Evolutionary conservation across 2,329 filamentous ascomycete genomes (phyloP), one percentile per base, ranked within the genome.

Genomic region (Neopestalotiopsis rosae): DNA sequence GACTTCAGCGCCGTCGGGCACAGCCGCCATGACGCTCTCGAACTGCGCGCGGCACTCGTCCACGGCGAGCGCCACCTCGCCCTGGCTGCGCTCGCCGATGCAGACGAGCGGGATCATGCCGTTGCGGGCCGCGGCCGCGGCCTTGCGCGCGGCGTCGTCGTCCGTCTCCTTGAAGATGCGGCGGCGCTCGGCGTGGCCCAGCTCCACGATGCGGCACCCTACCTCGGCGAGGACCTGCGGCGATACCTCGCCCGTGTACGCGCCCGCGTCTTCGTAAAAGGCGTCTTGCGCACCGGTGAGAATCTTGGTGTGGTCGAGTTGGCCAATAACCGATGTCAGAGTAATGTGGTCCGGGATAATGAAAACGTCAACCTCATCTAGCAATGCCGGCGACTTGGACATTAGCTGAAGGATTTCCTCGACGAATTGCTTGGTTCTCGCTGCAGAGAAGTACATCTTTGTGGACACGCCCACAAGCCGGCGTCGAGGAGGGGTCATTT

Each of bases 181-280:
- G 65, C 93, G 85, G 5, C 94, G 87, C 81, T 97, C 94, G 1
- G 94, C 94, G 77, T 97, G 94, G 1, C 93, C 93, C 5, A 97
- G 84, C 76, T 95, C 93, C 10, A 96, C 91, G 63, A 97, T 87
- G 20, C 84, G 85, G 64, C 90, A 92, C 56, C 93, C 93, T 0
- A 92, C 85, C 68, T 92, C 88, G 64, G 84, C 82, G 30, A 97
- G 84, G 1, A 90, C 88, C 4, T 87, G 78, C 0, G 94, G 91
- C 5, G 92, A 94, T 40, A 95, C 88, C 75, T 94, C 92, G 67
- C 94, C 94, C 0, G 94, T 97, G 78, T 89, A 94, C 1, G 94
- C 88, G 69, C 94, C 94, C 59, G 81, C 79, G 74, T 92, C 87
- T 72, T 93, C 89, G 84, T 86, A 89, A 80, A 90, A 91, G 72